Conservation (phyloP, 1,284 basidiomycete species). For the Coniferiporia weirii region DNA sequence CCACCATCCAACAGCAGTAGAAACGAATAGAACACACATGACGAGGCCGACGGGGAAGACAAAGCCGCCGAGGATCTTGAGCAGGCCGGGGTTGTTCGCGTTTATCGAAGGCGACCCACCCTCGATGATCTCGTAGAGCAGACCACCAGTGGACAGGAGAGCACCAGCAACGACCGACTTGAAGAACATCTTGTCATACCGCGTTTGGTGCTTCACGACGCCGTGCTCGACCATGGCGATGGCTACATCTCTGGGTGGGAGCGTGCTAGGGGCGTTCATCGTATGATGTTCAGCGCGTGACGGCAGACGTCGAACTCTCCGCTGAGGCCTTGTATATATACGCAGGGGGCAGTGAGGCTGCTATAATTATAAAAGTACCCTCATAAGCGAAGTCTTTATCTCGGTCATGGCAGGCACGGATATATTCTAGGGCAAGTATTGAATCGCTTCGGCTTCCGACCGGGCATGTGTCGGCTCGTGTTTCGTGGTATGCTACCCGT, state of each 20-base stretch:
- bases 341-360: no score
- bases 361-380: no score
- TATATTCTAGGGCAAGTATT: no score
- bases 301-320: no score
- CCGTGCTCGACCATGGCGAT: slow-evolving; percentile 50
- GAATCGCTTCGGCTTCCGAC: no score
- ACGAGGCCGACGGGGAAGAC: slow-evolving; percentile 73
- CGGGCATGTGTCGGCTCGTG: no score
- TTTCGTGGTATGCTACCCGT: no score
- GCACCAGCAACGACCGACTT: slow-evolving; percentile 66
- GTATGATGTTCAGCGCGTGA: slow-evolving; percentile 7
- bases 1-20: not conserved
- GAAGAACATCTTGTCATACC: slow-evolving; percentile 54
- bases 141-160: slow-evolving; percentile 69
- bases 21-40: slow-evolving; percentile 41
- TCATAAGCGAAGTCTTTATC: no score
- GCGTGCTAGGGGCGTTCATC: slow-evolving; percentile 42
- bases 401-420: no score
- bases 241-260: slow-evolving; percentile 57
- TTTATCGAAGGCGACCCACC: slow-evolving; percentile 53
- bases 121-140: slow-evolving; percentile 53
- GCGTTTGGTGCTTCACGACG: slow-evolving; percentile 57
- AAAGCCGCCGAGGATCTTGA: slow-evolving; percentile 59
- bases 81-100: slow-evolving; percentile 55
- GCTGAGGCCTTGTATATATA: no score